Base-by-base conservation (phyloP, 495 filamentous ascomycete species). In the Neurospora hispaniola region DNA sequence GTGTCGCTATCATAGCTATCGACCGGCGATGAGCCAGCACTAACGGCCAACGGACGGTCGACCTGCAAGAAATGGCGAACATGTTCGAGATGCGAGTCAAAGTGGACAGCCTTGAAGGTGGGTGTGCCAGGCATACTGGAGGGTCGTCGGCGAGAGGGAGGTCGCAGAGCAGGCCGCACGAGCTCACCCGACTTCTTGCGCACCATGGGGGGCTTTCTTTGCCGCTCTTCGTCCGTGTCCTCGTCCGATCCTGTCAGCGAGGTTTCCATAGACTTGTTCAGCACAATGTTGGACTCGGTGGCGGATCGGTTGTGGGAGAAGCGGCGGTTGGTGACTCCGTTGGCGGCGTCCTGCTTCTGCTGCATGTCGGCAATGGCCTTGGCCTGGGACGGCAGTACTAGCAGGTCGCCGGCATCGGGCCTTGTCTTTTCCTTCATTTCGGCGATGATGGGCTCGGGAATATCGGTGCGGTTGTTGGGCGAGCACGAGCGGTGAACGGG, bases 181-280 rank as follows among this genome's bases (percentile, higher is more conserved):
- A 98, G 87, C 81, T 99, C 96, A 35, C 96, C 96, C 46, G 96
- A 98, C 86, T 99, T 99, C 86, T 99, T 99, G 72, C 96, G 90
- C 70, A 99, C 90, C 90, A 98, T 93, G 27, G 89, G 89, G 27
- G 94, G 94, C 82, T 93, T 94, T 48, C 81, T 82, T 74, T 74
- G 84, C 71, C 90, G 88, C 38, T 90, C 90, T 62, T 91, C 90
- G 48, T 86, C 85, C 0, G 84, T 82, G 0, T 89, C 89, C 43
- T 91, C 88, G 31, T 91, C 90, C 0, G 91, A 92, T 48, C 81
- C 85, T 10, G 84, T 88, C 62, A 87, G 71, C 4, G 87, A 83
- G 42, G 85, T 87, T 72, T 89, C 88, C 35, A 86, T 78, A 4
- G 86, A 85, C 73, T 83, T 84, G 54, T 80, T 81, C 69, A 86